These are phyloP conservation scores for Diaporthe eres DNA, from an alignment of 2,329 filamentous ascomycete species.

Conservation along the genomic window DNA sequence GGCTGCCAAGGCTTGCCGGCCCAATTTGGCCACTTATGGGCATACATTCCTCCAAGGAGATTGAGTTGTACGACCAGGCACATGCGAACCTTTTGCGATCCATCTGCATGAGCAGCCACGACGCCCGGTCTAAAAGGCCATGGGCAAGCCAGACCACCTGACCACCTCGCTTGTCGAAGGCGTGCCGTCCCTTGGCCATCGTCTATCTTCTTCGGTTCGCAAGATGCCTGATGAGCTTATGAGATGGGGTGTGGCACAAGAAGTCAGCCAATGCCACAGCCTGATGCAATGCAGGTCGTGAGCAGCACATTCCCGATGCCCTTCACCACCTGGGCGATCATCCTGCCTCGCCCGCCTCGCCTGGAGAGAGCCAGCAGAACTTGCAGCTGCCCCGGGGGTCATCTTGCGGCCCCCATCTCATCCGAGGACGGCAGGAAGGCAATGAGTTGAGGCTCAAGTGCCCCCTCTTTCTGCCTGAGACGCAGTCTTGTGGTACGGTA, in stretches of 20 bases:
- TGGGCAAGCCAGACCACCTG: not conserved
- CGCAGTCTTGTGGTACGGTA: not conserved
- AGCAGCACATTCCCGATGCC: not conserved
- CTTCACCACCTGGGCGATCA: not conserved
- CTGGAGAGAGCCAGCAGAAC: not conserved
- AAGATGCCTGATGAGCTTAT: not conserved
- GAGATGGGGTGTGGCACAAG: not conserved
- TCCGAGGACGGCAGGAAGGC: not conserved
- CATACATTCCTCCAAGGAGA: not conserved
- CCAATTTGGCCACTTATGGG: not conserved
- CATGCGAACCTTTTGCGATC: slow-evolving; percentile 1
- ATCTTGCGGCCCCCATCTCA: not conserved
- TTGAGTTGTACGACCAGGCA: not conserved
- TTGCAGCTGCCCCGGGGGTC: not conserved
- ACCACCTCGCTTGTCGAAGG: not conserved
- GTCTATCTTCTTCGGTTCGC: not conserved
- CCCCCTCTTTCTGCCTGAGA: not conserved
- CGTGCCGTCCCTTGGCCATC: not conserved
- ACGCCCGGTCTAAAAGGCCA: not conserved
- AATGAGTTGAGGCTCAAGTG: slow-evolving; percentile 10
- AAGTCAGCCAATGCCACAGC: slow-evolving; percentile 4
- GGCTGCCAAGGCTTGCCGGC: not conserved
- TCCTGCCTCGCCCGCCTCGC: not conserved
- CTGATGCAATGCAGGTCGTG: not conserved
- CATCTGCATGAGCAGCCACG: not conserved